Evolutionary conservation across 2,329 filamentous ascomycete genomes (phyloP).

Genomic region (Exophiala dermatitidis): DNA sequence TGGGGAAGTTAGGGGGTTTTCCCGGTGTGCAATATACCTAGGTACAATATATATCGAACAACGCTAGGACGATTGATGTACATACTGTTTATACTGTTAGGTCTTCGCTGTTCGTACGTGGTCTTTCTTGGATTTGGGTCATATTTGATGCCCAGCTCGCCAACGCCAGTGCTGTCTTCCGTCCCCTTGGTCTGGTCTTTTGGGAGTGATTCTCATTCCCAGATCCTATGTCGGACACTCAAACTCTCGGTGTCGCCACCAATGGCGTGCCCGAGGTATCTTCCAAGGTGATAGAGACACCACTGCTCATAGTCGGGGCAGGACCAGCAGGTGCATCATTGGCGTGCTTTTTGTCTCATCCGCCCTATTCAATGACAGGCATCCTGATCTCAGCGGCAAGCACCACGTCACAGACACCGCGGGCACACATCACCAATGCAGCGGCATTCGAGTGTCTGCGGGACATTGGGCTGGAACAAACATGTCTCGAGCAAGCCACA

Average conservation of each 20-base stretch:
- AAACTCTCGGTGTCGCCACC: background rate
- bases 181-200: too few species aligned
- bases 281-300: constrained; percentile 16
- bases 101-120: too few species aligned
- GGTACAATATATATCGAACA: background rate
- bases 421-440: constrained; percentile 27
- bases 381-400: constrained; percentile 25
- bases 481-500: constrained; percentile 31
- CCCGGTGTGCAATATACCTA: background rate
- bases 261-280: constrained; percentile 13
- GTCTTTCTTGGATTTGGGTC: too few species aligned
- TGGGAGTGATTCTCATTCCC: background rate
- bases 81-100: too few species aligned
- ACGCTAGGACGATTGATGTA: too few species aligned
- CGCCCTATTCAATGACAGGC: constrained; percentile 24
- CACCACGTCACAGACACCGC: constrained; percentile 24
- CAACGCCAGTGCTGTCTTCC: too few species aligned
- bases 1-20: constrained; percentile 19
- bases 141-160: too few species aligned
- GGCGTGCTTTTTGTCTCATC: constrained; percentile 20
- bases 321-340: constrained; percentile 49
- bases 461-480: constrained; percentile 40
- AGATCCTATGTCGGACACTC: constrained; percentile 8
- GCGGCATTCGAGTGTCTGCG: constrained; percentile 36
- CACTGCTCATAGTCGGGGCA: constrained; percentile 35